These are phyloP conservation scores for Microcyclospora tardicrescens DNA, from an alignment of 2,329 filamentous ascomycete genomes.

Conservation along the genomic window DNA sequence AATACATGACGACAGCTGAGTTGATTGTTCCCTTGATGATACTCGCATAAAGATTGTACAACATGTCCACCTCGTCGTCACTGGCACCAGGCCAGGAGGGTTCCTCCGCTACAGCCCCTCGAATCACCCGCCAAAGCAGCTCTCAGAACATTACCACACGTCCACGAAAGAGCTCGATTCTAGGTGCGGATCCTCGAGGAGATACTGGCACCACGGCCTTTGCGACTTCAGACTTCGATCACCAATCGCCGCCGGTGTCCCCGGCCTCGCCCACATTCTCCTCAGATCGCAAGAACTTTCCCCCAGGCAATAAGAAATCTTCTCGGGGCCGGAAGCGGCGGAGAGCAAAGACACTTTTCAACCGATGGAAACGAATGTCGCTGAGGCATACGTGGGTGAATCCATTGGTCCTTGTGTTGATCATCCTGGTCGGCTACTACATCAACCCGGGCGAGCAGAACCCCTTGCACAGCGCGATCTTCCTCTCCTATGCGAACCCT, in stretches of 20 bases:
- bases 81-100: too few relatives aligned
- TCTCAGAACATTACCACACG: conserved; percentile 5
- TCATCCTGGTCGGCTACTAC: conserved; percentile 56
- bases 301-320: conserved; percentile 2
- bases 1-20: too few relatives aligned
- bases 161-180: conserved; percentile 23
- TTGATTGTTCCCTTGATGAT: too few relatives aligned
- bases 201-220: conserved; percentile 39
- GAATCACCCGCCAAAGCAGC: conserved; percentile 6
- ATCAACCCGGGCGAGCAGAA: conserved; percentile 67
- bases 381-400: conserved; percentile 48
- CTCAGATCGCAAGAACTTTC: neutral
- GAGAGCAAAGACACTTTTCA: conserved; percentile 31
- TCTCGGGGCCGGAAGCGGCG: conserved; percentile 30
- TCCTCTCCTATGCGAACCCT: conserved; percentile 69
- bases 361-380: conserved; percentile 33
- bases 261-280: conserved; percentile 6
- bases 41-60: too few relatives aligned
- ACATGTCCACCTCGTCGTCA: too few relatives aligned
- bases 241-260: conserved; percentile 3
- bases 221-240: conserved; percentile 27
- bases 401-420: conserved; percentile 54
- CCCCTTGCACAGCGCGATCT: conserved; percentile 67
- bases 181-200: conserved; percentile 40
- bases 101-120: neutral